Base-by-base conservation (phyloP, 2,329 filamentous ascomycete genomes). In the Pezicula radicicola region DNA sequence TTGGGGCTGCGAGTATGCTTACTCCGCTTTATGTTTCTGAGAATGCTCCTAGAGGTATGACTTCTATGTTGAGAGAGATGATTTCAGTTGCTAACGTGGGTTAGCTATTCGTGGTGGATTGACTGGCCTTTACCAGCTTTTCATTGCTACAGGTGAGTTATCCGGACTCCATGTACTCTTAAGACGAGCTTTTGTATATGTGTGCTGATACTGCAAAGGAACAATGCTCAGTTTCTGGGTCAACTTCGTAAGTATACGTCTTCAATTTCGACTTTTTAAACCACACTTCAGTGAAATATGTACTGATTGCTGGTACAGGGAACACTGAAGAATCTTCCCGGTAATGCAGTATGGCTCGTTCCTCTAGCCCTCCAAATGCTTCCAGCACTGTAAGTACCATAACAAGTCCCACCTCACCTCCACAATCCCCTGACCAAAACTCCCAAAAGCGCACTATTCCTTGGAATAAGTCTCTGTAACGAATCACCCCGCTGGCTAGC, bases 401-500 rank as follows among this genome's bases (percentile, higher is more conserved):
- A 3, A 13, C 12, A 9, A 30, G 1, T 10, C 18, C 21, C 4
- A 27, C 18, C 25, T 43, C 16, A 21, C 21, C n/a, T 10, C 8
- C 15, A 27, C 41, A 13, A 43, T 12, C 2, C 6, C 16, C 15
- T 9, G 3, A 25, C 21, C 25, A 19, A 9, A 43, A 16, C 21
- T 9, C 83, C 28, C 73, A 21, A 21, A 21, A 21, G 21, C 21
- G 21, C 21, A 21, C 21, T 89, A 13, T 71, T 85, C 28, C 30
- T 72, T 15, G 81, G 82, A 57, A 87, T 89, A 76, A 63, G 80
- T 2, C 66, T 85, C 47, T 85, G 83, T 62, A 74, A 75, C 10
- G 77, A 79, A 57, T 86, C 82, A 6, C 85, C 85, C 13, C 78
- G 86, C 58, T 89, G 81, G 79, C 77, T 86, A 21, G 86, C 85